Percentiles rank a stretch among this genome's conserved stretches.
phyloP scores from a whole-genome alignment of 106 monocot genomes.

The Acanthochlamys bracteata region DNA sequence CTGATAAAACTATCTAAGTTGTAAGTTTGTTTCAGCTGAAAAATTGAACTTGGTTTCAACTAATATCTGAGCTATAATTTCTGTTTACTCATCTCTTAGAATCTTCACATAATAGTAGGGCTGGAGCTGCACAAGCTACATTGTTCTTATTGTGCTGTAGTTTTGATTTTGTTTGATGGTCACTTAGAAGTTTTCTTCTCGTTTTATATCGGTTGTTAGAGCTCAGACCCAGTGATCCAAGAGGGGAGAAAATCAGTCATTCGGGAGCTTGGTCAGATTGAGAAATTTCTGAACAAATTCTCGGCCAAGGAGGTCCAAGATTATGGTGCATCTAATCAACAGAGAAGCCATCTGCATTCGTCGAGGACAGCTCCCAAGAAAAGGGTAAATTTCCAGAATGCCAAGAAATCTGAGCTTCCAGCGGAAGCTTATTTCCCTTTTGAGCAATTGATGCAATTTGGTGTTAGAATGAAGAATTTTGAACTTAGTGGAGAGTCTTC shows the following conservation, averaged over 20 bases:
- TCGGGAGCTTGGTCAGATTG: slow-evolving; percentile 33
- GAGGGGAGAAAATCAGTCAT: slow-evolving; percentile 63
- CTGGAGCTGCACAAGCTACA: background rate
- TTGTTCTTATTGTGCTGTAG: background rate
- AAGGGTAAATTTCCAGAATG: slow-evolving; percentile 35
- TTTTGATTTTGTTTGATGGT: background rate
- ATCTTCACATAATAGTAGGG: background rate
- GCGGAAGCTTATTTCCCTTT: background rate
- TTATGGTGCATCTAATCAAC: slow-evolving; percentile 10
- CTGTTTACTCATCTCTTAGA: background rate
- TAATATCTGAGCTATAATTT: no score
- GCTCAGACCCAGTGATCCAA: slow-evolving; percentile 55
- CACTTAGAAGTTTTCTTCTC: background rate
- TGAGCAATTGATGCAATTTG: background rate
- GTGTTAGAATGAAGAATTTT: background rate
- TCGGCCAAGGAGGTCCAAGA: slow-evolving; percentile 16
- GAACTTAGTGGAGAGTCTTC: background rate
- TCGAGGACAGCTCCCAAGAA: slow-evolving; percentile 10
- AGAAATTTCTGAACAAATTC: slow-evolving; percentile 50
- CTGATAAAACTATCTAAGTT: no score
- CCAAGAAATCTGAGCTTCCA: slow-evolving; percentile 8
- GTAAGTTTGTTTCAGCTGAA: no score
- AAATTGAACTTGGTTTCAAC: no score
- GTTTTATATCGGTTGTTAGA: slow-evolving; percentile 21
- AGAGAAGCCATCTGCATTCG: background rate